Conservation (phyloP, 2,329 filamentous ascomycete species). For the Epichloe glyceriae region DNA sequence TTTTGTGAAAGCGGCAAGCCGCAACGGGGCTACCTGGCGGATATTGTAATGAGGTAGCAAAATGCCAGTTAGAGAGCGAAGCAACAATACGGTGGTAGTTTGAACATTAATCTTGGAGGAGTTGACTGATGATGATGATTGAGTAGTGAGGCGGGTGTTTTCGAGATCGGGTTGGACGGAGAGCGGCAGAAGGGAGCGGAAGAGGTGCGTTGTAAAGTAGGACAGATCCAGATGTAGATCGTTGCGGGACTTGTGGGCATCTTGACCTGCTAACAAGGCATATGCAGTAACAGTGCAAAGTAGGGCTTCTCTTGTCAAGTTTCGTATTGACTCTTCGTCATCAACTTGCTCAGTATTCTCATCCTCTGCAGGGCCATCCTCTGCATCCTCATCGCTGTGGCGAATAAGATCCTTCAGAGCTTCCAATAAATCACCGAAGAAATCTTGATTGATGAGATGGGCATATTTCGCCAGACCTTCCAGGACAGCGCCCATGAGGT, state of each 20-base stretch:
- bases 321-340: constrained; percentile 41
- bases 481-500: constrained; percentile 91
- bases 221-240: constrained; percentile 80
- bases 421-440: constrained; percentile 92
- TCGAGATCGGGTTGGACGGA: constrained; percentile 79
- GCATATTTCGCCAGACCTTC: constrained; percentile 90
- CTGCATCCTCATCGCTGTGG: constrained; percentile 49
- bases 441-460: constrained; percentile 96
- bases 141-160: constrained; percentile 39
- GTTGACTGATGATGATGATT: constrained; percentile 21
- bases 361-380: constrained; percentile 26
- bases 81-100: constrained; percentile 83
- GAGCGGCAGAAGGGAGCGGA: constrained; percentile 68
- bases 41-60: constrained; percentile 65
- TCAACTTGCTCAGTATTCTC: constrained; percentile 30
- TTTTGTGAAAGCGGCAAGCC: constrained; percentile 87
- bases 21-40: constrained; percentile 63
- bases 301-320: constrained; percentile 73
- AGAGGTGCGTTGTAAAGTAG: constrained; percentile 92
- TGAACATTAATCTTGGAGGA: constrained; percentile 74
- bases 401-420: constrained; percentile 85
- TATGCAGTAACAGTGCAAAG: constrained; percentile 95
- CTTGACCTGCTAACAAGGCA: constrained; percentile 88
- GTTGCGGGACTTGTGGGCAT: constrained; percentile 71
- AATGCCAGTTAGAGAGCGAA: constrained; percentile 72